phyloP scores from a whole-genome alignment of 441 rosid genomes.

The Mallotus repandus region DNA sequence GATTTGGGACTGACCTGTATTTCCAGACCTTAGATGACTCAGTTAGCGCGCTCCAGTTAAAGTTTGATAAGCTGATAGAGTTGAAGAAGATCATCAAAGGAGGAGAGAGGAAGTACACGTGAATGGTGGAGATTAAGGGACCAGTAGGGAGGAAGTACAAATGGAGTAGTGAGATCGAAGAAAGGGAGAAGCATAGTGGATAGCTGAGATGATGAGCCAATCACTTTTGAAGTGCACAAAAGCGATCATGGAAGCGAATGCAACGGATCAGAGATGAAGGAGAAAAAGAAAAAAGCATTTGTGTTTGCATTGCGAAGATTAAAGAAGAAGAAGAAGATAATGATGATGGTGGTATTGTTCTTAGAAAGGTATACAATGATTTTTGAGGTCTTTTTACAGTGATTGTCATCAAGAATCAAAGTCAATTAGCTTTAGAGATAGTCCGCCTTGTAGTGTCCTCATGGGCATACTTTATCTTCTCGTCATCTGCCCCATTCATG shows the following conservation, averaged over 20 bases:
- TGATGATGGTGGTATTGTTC: constrained; percentile 50
- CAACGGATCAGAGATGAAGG: constrained; percentile 40
- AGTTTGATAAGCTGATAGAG: constrained; percentile 47
- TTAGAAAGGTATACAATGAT: constrained; percentile 48
- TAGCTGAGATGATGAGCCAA: constrained; percentile 59
- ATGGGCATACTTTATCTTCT: too few species aligned
- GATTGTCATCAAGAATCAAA: neutral
- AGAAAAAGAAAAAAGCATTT: constrained; percentile 26
- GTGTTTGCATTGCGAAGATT: constrained; percentile 57
- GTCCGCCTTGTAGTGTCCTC: too few species aligned
- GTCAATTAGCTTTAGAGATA: too few species aligned
- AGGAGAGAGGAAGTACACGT: constrained; percentile 64
- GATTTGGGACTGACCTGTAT: too few species aligned
- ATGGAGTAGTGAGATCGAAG: constrained; percentile 60
- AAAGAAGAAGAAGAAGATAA: constrained; percentile 42
- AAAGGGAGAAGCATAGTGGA: constrained; percentile 53
- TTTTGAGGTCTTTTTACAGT: neutral
- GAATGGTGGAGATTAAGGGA: constrained; percentile 73
- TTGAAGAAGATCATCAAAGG: constrained; percentile 30
- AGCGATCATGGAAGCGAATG: constrained; percentile 14
- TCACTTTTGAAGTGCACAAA: constrained; percentile 37
- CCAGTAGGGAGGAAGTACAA: constrained; percentile 66
- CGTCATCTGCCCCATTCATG: too few species aligned
- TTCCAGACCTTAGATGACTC: too few species aligned
- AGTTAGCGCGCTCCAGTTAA: neutral